Base-by-base conservation (phyloP, 192 early-diverging fungal species). In the Entrophospora sp. region DNA sequence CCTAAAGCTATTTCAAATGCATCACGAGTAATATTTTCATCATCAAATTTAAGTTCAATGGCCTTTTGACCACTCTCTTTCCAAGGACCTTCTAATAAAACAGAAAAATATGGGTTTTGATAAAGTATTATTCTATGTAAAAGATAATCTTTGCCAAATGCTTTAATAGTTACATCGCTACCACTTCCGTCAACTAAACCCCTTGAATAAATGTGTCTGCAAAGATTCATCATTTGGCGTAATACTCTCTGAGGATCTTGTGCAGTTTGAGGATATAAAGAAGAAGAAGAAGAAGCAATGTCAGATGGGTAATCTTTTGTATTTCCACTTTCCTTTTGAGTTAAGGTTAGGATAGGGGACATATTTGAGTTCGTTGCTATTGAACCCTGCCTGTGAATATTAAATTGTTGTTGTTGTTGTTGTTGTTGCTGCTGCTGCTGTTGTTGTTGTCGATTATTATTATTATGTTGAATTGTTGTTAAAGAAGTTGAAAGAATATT, bases 61-160 rank as follows among this genome's bases (percentile, higher is more conserved):
- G 7, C 24, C 16, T 71, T 60, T 9, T 38, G 37, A 0, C 44
- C 46, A 8, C 67, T 44, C 56, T 84, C 82, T 28, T 61, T 67
- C 68, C 79, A 84, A 1, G 73, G 70, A 13, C 82, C 82, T 30
- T 77, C 64, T 0, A 84, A 24, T 24, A 82, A 61, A 8, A 62
- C 58, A 7, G 73, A 72, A 61, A 81, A 84, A 42, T 80, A 84
- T 0, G 70, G 61, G 27, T 77, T 77, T 58, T 84, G 82, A 31
- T 72, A 70, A 27, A 84, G 59, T 9, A 84, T 67, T 0, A 84
- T 67, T n/a, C 78, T 71, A 61, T 84, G 82, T 3, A 84, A 74
- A 20, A 49, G 69, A 59, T 84, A 84, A 1, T 61, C 59, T 40
- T 77, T 75, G 25, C 66, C 58, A 73, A 79, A 84, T 10, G 71